Conservation (phyloP, 192 early-diverging fungal species). For the Podila clonocystis region DNA sequence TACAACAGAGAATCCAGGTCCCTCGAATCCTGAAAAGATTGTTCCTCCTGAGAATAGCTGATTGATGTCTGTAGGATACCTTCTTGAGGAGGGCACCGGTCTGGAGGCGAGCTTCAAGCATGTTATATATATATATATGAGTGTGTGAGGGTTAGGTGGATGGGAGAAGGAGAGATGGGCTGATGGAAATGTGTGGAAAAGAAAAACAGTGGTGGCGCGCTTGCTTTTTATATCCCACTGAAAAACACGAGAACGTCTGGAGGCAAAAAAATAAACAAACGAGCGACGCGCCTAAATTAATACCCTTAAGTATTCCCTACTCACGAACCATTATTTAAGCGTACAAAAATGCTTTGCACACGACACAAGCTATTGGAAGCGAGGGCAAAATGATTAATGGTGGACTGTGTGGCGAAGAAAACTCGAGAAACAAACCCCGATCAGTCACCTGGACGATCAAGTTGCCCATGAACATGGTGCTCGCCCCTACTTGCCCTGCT, state of each 20-base stretch:
- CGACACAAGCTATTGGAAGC: no score
- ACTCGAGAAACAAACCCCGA: no score
- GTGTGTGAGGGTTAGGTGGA: slow-evolving; percentile 2
- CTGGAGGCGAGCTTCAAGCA: slow-evolving; percentile 93
- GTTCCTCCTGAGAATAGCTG: no score
- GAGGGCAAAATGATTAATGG: no score
- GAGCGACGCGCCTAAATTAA: slow-evolving; percentile 2
- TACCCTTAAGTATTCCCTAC: not conserved
- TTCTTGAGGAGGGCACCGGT: slow-evolving; percentile 91
- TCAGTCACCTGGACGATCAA: no score
- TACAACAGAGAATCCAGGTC: not conserved
- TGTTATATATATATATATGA: slow-evolving; percentile 42
- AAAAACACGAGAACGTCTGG: not conserved
- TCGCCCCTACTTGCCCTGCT: no score
- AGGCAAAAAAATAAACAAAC: slow-evolving; percentile 1
- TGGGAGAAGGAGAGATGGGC: not conserved
- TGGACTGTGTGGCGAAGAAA: no score
- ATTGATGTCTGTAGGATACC: slow-evolving; percentile 4
- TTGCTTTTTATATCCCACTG: not conserved
- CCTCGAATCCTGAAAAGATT: not conserved
- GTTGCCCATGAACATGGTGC: no score
- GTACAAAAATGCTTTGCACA: no score
- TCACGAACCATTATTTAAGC: not conserved
- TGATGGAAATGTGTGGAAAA: slow-evolving; percentile 1
- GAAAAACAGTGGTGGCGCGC: slow-evolving; percentile 7